Conservation (phyloP, 371 early-diverging fungal species). For the Mortierella sp. region DNA sequence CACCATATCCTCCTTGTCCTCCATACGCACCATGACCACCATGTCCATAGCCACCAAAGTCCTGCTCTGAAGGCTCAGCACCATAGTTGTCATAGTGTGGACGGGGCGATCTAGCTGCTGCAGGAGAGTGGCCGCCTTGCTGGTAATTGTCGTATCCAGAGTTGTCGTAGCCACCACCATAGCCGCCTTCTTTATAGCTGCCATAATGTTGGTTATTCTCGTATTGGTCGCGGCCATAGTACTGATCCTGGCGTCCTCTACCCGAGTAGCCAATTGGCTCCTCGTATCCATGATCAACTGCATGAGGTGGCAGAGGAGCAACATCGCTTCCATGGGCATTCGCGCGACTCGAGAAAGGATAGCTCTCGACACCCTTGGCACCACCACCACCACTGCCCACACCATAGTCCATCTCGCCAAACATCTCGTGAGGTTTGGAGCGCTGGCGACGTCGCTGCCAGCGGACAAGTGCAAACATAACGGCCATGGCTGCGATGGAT, state of each 20-base stretch:
- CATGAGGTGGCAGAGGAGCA: not conserved
- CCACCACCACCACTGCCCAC: constrained; percentile 30
- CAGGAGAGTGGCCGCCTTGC: constrained; percentile 7
- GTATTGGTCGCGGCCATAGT: constrained; percentile 36
- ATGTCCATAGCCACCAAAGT: constrained; percentile 42
- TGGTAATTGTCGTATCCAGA: constrained; percentile 16
- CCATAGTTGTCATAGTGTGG: constrained; percentile 24
- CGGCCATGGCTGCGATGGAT: constrained; percentile 26
- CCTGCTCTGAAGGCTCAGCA: constrained; percentile 43
- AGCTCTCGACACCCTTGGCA: constrained; percentile 24
- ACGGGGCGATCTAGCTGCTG: constrained; percentile 29
- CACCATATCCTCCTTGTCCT: constrained; percentile 15
- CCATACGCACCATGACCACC: constrained; percentile 24
- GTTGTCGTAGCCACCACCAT: constrained; percentile 12
- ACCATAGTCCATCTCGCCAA: constrained; percentile 46
- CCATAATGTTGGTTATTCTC: constrained; percentile 23
- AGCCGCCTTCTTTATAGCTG: constrained; percentile 17
- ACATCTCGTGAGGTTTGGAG: constrained; percentile 36
- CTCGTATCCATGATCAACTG: constrained; percentile 13
- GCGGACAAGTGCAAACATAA: constrained; percentile 38
- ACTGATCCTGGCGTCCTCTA: constrained; percentile 22
- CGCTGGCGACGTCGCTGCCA: constrained; percentile 48
- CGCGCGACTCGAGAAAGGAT: constrained; percentile 41
- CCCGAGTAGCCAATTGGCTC: constrained; percentile 36
- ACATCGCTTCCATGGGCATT: constrained; percentile 38